Conservation (phyloP, 306 rosid species). For the Sphenostylis stenocarpa region DNA sequence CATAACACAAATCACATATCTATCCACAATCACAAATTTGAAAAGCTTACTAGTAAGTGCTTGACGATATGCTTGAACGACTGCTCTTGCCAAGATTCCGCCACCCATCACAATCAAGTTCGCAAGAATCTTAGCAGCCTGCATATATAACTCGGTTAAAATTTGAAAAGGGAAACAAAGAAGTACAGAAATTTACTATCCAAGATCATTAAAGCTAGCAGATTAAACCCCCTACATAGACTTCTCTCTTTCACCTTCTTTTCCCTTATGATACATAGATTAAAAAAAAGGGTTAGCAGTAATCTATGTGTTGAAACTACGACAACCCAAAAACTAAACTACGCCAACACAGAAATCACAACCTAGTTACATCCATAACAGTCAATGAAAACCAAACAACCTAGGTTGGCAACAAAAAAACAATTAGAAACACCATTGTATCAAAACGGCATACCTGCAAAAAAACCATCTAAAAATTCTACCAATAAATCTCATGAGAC, state of each 20-base stretch:
- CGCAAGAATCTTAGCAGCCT: slow-evolving; percentile 88
- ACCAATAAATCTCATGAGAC: background rate
- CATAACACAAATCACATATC: slow-evolving; percentile 8
- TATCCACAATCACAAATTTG: background rate
- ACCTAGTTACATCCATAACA: background rate
- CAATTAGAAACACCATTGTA: background rate
- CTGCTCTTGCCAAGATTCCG: slow-evolving; percentile 74
- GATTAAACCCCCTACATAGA: background rate
- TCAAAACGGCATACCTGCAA: background rate
- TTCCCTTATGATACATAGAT: background rate
- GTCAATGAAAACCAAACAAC: background rate
- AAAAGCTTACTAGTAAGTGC: slow-evolving; percentile 71
- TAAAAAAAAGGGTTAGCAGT: background rate
- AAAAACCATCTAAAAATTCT: background rate
- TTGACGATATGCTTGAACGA: slow-evolving; percentile 84
- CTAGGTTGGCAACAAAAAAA: background rate
- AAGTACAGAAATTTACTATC: background rate
- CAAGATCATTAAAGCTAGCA: background rate
- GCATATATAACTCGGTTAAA: slow-evolving; percentile 25
- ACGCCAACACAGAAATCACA: background rate
- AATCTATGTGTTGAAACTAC: background rate
- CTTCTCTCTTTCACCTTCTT: background rate
- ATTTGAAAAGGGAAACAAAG: background rate
- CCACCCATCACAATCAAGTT: slow-evolving; percentile 81
- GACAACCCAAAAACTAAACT: background rate